Evolutionary conservation across 176 grass and related monocot species (phyloP), one percentile per base, ranked within the genome.

Genomic region (Cymbopogon citratus): DNA sequence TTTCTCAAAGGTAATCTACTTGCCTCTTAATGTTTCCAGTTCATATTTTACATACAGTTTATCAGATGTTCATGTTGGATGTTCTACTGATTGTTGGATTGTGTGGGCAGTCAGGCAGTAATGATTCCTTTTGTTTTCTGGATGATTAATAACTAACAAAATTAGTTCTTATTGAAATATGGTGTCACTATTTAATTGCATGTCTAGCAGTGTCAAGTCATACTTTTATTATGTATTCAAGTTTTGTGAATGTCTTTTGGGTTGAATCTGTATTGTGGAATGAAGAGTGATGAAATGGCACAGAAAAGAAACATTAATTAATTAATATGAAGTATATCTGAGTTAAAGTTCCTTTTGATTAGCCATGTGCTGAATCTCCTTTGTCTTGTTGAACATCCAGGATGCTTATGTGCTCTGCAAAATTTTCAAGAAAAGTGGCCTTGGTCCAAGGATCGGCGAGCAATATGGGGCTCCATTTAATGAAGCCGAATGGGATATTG

Each of bases 401-500:
- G 93, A 93, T 87, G 76, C 89, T 76, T 95, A 87, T 71, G 87
- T 95, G 0, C 76, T 99, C 26, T 95, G 93, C 87, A 99, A 99
- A 75, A 91, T 99, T 76, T 99, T 99, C 76, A 77, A 99, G 62
- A 99, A 95, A 89, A 99, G 92, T 86, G 96, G 96, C 40, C 59
- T 87, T 69, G 96, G 96, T 81, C 93, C 96, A 34, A 99, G 90
- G 91, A 91, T 93, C 43, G 96, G 93, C 0, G 93, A 95, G 83
- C 91, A 99, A 77, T 99, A 99, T 83, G 96, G 96, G 33, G 96
- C 93, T 71, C 96, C 89, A 60, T 99, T 99, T 79, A 90, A 89
- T 39, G 96, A 99, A 86, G 74, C 84, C 0, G 93, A 99, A 73
- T 99, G 92, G 92, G 96, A 95, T 36, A 82, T 81, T 72, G 25